phyloP scores from a whole-genome alignment of 768 basidiomycete species.

The Mycena latifolia region DNA sequence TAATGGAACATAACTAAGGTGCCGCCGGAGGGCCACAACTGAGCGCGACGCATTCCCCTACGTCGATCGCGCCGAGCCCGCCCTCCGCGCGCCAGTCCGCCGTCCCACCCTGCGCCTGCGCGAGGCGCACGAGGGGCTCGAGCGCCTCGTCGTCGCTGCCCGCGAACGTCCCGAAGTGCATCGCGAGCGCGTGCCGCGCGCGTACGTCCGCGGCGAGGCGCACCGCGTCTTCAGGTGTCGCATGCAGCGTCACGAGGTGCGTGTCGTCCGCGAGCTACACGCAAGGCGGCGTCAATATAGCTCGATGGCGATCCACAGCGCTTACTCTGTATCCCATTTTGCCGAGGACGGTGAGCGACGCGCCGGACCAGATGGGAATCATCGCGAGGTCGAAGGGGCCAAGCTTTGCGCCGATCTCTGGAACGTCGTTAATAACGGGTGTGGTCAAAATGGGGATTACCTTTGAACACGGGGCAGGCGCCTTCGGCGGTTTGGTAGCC shows the following conservation, averaged over 20 bases:
- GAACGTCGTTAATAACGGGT: neutral
- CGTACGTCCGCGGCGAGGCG: slow-evolving; percentile 52
- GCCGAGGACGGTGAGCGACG: slow-evolving; percentile 51
- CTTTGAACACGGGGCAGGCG: slow-evolving; percentile 52
- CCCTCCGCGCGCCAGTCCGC: slow-evolving; percentile 45
- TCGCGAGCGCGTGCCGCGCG: slow-evolving; percentile 50
- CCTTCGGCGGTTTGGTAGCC: slow-evolving; percentile 49
- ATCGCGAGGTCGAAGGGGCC: slow-evolving; percentile 57
- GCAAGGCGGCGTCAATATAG: no score
- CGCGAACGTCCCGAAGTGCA: slow-evolving; percentile 61
- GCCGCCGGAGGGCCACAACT: neutral
- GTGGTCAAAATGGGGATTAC: slow-evolving; percentile 30
- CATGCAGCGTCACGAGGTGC: slow-evolving; percentile 51
- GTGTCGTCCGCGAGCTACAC: slow-evolving; percentile 43
- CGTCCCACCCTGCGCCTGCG: slow-evolving; percentile 35
- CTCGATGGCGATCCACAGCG: neutral
- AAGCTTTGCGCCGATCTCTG: slow-evolving; percentile 53
- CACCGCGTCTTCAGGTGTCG: slow-evolving; percentile 55
- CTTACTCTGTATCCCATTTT: slow-evolving; percentile 53
- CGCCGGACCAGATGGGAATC: slow-evolving; percentile 60
- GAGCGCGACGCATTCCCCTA: slow-evolving; percentile 40
- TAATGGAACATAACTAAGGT: neutral
- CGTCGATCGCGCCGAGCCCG: slow-evolving; percentile 50
- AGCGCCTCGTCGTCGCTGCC: slow-evolving; percentile 55
- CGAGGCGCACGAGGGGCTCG: slow-evolving; percentile 51